These are phyloP conservation scores for Ceratobasidium sp. DNA, from an alignment of 1,284 basidiomycete genomes.

Conservation along the genomic window DNA sequence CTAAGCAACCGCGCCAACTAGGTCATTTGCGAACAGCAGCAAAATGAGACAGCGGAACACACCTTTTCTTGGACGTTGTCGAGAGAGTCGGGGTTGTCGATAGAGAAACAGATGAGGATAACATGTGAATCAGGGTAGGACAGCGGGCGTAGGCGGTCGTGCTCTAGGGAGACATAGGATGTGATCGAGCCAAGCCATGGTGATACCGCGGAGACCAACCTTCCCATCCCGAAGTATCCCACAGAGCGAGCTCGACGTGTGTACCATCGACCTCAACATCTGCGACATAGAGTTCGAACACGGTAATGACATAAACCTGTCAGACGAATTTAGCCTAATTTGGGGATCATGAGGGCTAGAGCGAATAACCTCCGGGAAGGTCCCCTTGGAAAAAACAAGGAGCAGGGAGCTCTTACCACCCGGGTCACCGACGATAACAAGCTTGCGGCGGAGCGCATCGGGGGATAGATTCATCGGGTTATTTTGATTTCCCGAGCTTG, in stretches of 20 bases:
- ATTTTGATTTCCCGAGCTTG: too few species aligned
- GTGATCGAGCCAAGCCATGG: slow-evolving; percentile 35
- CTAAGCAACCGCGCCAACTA: slow-evolving; percentile 58
- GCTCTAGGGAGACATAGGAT: slow-evolving; percentile 60
- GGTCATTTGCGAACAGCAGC: slow-evolving; percentile 2
- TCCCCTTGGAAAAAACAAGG: slow-evolving; percentile 91
- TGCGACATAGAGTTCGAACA: slow-evolving; percentile 94
- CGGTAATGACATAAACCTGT: slow-evolving; percentile 91
- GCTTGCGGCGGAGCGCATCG: slow-evolving; percentile 73
- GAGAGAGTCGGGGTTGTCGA: slow-evolving; percentile 91
- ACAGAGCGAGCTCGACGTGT: slow-evolving; percentile 91
- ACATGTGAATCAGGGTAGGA: slow-evolving; percentile 94
- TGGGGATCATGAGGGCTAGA: neutral
- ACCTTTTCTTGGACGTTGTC: slow-evolving; percentile 98
- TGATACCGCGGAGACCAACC: slow-evolving; percentile 56
- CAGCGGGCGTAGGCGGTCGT: slow-evolving; percentile 90
- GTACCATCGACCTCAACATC: slow-evolving; percentile 91
- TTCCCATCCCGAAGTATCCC: slow-evolving; percentile 97
- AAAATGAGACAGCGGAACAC: slow-evolving; percentile 52
- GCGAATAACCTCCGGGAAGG: slow-evolving; percentile 86
- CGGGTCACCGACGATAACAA: slow-evolving; percentile 85
- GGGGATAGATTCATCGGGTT: too few species aligned
- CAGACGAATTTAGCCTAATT: slow-evolving; percentile 19
- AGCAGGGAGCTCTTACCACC: slow-evolving; percentile 89
- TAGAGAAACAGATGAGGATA: slow-evolving; percentile 93